These are phyloP conservation scores for Neohortaea acidophila DNA, from an alignment of 495 filamentous ascomycete species.

Conservation along the genomic window DNA sequence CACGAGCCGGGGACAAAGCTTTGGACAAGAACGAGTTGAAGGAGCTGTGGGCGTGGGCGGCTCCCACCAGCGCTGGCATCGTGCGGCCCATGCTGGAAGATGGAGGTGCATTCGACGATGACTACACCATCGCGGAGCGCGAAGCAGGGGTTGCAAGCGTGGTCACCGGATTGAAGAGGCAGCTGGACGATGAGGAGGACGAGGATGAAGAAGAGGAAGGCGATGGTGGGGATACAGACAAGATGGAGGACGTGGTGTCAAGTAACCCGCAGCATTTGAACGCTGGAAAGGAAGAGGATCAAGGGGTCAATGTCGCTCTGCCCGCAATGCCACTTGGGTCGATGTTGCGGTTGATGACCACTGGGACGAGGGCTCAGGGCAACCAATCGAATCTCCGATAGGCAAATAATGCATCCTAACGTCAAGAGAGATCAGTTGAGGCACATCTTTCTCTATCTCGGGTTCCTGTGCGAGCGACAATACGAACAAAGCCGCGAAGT, in stretches of 20 bases:
- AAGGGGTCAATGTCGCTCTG: no score
- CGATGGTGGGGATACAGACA: conserved; percentile 8
- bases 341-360: no score
- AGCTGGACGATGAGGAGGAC: conserved; percentile 7
- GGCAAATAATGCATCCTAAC: no score
- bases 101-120: conserved; percentile 33
- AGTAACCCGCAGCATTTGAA: not conserved
- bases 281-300: not conserved
- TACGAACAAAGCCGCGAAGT: no score
- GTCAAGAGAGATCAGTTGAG: no score
- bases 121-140: conserved; percentile 55
- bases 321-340: no score
- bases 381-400: no score
- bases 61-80: conserved; percentile 31
- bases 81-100: conserved; percentile 9
- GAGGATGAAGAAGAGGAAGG: conserved; percentile 18
- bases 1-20: not conserved
- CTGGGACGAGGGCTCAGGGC: no score
- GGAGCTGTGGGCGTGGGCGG: conserved; percentile 22
- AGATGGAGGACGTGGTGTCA: conserved; percentile 11
- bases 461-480: no score
- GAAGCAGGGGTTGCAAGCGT: conserved; percentile 53
- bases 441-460: no score
- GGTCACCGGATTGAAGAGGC: conserved; percentile 45
- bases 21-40: conserved; percentile 8